Evolutionary conservation across 1,139 yeast species (phyloP).

Genomic region (Pichia sp.): DNA sequence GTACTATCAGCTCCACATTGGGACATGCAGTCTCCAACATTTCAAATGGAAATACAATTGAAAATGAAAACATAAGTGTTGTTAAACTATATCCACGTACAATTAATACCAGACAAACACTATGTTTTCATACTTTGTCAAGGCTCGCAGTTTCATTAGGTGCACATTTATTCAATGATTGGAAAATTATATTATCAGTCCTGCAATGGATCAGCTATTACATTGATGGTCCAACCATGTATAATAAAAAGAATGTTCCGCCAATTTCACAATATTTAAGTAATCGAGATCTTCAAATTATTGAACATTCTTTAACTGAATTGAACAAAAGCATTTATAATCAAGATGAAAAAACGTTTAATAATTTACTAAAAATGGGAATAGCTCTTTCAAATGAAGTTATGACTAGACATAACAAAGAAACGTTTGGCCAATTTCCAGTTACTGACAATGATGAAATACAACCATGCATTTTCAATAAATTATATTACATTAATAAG

Average conservation of each 20-base stretch:
- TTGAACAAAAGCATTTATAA: conserved; percentile 55
- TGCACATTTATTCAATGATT: conserved; percentile 55
- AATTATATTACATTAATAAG: conserved; percentile 35
- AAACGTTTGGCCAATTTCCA: conserved; percentile 18
- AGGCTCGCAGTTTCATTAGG: conserved; percentile 78
- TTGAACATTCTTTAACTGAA: conserved; percentile 52
- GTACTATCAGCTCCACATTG: conserved; percentile 42
- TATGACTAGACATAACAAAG: background rate
- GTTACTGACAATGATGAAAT: conserved; percentile 15
- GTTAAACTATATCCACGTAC: conserved; percentile 35
- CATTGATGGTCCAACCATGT: conserved; percentile 53
- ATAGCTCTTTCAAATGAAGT: conserved; percentile 36
- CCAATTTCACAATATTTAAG: conserved; percentile 32
- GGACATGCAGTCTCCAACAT: conserved; percentile 30
- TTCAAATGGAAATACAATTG: conserved; percentile 12
- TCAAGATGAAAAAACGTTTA: conserved; percentile 46
- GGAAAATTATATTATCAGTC: conserved; percentile 64
- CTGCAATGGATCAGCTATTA: conserved; percentile 71
- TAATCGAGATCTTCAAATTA: conserved; percentile 42
- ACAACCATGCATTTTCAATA: conserved; percentile 39
- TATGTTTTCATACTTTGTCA: conserved; percentile 72
- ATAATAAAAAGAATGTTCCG: conserved; percentile 33
- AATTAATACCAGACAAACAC: conserved; percentile 57
- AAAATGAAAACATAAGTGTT: background rate
- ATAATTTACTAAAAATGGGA: conserved; percentile 39